phyloP scores from a whole-genome alignment of 163 green algal species.

The Picocystis sp. region DNA sequence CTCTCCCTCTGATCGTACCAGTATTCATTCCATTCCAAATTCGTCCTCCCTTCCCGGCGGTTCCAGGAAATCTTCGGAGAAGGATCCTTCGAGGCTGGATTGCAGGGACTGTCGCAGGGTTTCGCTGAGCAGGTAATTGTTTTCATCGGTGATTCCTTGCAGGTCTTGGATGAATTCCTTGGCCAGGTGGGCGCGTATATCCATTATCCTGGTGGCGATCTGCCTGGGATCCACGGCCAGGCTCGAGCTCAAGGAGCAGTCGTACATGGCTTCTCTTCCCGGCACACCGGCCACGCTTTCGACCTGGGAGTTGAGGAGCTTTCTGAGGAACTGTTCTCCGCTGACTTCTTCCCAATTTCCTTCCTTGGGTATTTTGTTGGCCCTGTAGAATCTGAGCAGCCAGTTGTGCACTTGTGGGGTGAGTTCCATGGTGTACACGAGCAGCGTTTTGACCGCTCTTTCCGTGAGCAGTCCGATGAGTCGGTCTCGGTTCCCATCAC shows the following conservation, averaged over 20 bases:
- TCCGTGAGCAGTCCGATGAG: constrained; percentile 66
- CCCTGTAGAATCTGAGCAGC: constrained; percentile 23
- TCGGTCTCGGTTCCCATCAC: constrained; percentile 63
- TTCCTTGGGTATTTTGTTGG: constrained; percentile 21
- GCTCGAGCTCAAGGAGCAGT: constrained; percentile 17
- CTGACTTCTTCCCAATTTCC: constrained; percentile 70
- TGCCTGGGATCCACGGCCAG: constrained; percentile 55
- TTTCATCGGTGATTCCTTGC: constrained; percentile 53
- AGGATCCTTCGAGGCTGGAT: constrained; percentile 16
- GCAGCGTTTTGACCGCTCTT: constrained; percentile 54
- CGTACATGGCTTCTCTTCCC: constrained; percentile 42
- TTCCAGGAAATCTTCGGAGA: not conserved
- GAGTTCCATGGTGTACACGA: constrained; percentile 63
- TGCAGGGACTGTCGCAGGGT: constrained; percentile 22
- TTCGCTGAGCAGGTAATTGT: constrained; percentile 60
- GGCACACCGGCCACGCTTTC: constrained; percentile 22
- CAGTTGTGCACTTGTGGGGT: constrained; percentile 66
- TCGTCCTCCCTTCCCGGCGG: too few relatives aligned
- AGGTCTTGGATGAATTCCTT: constrained; percentile 69
- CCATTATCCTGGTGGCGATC: constrained; percentile 72
- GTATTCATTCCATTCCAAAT: too few relatives aligned
- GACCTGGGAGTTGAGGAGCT: constrained; percentile 49
- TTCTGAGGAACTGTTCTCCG: constrained; percentile 64
- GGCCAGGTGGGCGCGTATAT: constrained; percentile 48
- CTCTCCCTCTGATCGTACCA: too few relatives aligned